Percentiles rank a stretch among this genome's conserved stretches.
Evolutionary conservation across 2,329 filamentous ascomycete genomes (phyloP).

Genomic region (Aspergillus japonicus): DNA sequence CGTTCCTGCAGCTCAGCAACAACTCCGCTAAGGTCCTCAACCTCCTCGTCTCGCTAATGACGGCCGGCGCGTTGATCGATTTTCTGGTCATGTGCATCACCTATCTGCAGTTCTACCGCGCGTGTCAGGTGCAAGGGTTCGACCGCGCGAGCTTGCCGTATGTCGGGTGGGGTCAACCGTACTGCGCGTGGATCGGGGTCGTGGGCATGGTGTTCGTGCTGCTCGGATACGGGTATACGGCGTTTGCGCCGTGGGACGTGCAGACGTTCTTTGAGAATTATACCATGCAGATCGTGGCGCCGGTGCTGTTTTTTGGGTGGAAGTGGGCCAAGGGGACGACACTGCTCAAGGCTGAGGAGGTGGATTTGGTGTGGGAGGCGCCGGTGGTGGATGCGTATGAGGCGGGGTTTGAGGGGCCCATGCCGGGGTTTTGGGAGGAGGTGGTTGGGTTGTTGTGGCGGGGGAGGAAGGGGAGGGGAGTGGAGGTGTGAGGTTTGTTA

Average conservation of each 20-base stretch:
- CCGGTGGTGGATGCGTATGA: constrained; percentile 14
- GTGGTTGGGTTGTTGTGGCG: not conserved
- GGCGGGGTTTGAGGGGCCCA: not conserved
- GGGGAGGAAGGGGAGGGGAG: too few relatives aligned
- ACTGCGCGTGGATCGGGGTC: constrained; percentile 41
- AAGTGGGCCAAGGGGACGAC: constrained; percentile 63
- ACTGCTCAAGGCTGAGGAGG: constrained; percentile 52
- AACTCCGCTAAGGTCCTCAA: constrained; percentile 52
- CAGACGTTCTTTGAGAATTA: constrained; percentile 52
- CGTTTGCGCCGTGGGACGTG: constrained; percentile 47
- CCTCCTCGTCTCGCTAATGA: constrained; percentile 59
- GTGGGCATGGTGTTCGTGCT: constrained; percentile 12
- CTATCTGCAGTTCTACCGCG: constrained; percentile 60
- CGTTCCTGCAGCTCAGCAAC: constrained; percentile 53
- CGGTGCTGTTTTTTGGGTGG: constrained; percentile 57
- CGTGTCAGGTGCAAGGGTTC: constrained; percentile 51
- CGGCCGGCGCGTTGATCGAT: constrained; percentile 58
- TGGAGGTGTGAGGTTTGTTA: too few relatives aligned
- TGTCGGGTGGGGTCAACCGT: constrained; percentile 59
- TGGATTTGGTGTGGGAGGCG: constrained; percentile 50
- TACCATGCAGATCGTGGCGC: constrained; percentile 55
- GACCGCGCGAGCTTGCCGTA: constrained; percentile 57
- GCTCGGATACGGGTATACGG: constrained; percentile 55
- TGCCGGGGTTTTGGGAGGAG: not conserved
- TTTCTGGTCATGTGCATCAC: constrained; percentile 61